Evolutionary conservation across 2,329 filamentous ascomycete genomes (phyloP), one percentile per base, ranked within the genome.

Genomic region (Aspergillus pseudotamarii): DNA sequence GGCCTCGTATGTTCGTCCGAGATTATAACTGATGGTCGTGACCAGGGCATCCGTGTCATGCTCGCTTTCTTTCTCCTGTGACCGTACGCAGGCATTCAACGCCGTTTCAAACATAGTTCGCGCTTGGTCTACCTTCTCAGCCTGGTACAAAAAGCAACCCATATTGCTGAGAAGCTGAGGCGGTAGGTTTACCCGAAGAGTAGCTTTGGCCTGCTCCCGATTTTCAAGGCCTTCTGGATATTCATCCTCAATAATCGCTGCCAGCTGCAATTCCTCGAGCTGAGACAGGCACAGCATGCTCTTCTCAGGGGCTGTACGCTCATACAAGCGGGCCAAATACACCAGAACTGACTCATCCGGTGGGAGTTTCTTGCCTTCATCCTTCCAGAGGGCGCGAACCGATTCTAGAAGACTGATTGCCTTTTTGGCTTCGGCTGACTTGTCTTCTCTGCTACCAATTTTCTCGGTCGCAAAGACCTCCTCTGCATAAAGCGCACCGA

Each of bases 161-260:
- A 98, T 96, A 76, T 99, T 99, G 83, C 98, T 99, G 50, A 99
- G 85, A 2, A 98, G 84, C 73, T 97, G 93, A 4, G 95, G 95
- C 1, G 94, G 92, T 1, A 99, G 82, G 63, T 90, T 84, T 73
- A 94, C 91, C 59, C 93, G 89, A 32, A 96, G 83, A 60, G 86
- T 86, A 61, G 87, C 70, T 50, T 75, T 78, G 59, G 76, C 79
- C 34, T 86, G 84, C 3, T 82, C 84, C 62, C 90, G 86, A 59
- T 92, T 88, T 21, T 87, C 84, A 2, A 80, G 76, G 38, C 84
- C 85, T 30, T 86, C 79, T 0, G 90, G 89, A 28, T 85, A 83
- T 55, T 94, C 90, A 12, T 90, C 88, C 21, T 89, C 84, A 0
- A 89, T 86, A 48, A 96, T 87, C 67, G 91, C 91, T 48, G 92